Evolutionary conservation across 495 filamentous ascomycete genomes (phyloP), one percentile per base, ranked within the genome.

Genomic region (Penicillium desertorum): DNA sequence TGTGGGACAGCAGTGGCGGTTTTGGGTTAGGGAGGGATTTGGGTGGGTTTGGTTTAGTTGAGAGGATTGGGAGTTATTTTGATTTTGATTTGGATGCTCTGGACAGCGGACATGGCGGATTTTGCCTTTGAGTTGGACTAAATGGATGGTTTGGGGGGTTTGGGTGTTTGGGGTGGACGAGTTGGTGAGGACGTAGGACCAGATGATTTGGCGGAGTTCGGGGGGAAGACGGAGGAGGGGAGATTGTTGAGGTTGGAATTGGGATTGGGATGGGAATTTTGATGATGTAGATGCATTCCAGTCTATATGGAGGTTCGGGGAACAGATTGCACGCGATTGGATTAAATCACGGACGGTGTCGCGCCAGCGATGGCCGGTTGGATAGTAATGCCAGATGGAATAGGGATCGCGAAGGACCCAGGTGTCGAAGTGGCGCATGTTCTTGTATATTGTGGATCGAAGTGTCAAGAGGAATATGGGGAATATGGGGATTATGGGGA

Each of bases 141-240:
- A 66, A 53, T 76, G 75, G 10, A 78, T 59, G 45, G 67, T 72
- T 14, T 72, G 66, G 46, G 76, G 66, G 59, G 72, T 45, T 45
- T 10, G 16, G 23, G 37, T 41, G 9, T 12, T 46, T 27, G 53
- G 52, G 3, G 10, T 17, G 10, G 29, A 5, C 10, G 30, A 32
- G 19, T 55, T 27, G n/a, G 53, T 72, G 54, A 83, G 77, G 60
- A 81, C 76, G 52, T 82, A 78, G 16, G 66, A 62, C 66, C 81
- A 85, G 37, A 85, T 84, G 51, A 82, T 75, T 25, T 81, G 65
- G 14, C 83, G 79, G 53, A 86, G 73, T 65, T 86, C 83, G 8
- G 73, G 63, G 2, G 83, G 83, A 0, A 82, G 66, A 42, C 60
- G 63, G 30, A 77, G 55, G 45, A 77, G 60, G 9, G 37, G 22